Conservation (phyloP, 1,139 yeast species). For the Suhomyces wounanorum region DNA sequence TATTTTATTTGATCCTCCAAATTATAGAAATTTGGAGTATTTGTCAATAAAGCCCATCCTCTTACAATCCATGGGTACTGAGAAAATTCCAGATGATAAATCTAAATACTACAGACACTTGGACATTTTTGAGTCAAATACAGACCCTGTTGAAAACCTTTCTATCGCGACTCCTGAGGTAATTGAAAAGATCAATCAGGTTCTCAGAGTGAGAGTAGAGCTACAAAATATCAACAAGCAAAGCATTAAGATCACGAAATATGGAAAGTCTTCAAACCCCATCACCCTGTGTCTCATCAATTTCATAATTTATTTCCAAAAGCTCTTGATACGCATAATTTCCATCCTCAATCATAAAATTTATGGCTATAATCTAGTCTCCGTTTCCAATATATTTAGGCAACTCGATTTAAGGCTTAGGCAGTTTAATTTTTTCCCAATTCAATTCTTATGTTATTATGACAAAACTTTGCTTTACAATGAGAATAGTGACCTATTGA, state of each 20-base stretch:
- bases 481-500: constrained; percentile 23
- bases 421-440: constrained; percentile 79
- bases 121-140: constrained; percentile 14
- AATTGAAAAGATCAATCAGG: constrained; percentile 37
- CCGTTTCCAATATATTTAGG: constrained; percentile 63
- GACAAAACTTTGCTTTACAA: constrained; percentile 35
- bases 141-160: constrained; percentile 9
- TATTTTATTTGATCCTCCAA: constrained; percentile 73
- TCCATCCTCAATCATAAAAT: constrained; percentile 28
- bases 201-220: constrained; percentile 26
- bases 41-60: constrained; percentile 74
- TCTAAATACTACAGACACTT: constrained; percentile 12
- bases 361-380: constrained; percentile 24
- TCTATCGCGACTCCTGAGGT: constrained; percentile 31
- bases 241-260: background rate
- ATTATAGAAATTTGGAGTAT: constrained; percentile 72
- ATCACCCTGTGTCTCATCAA: background rate
- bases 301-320: constrained; percentile 22
- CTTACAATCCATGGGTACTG: constrained; percentile 51
- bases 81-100: constrained; percentile 4
- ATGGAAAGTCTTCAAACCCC: background rate
- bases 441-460: constrained; percentile 66
- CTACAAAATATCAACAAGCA: constrained; percentile 8
- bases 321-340: constrained; percentile 24
- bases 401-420: constrained; percentile 79